Base-by-base conservation (phyloP, 1,139 yeast genomes). In the Petasospora rhodanensis region DNA sequence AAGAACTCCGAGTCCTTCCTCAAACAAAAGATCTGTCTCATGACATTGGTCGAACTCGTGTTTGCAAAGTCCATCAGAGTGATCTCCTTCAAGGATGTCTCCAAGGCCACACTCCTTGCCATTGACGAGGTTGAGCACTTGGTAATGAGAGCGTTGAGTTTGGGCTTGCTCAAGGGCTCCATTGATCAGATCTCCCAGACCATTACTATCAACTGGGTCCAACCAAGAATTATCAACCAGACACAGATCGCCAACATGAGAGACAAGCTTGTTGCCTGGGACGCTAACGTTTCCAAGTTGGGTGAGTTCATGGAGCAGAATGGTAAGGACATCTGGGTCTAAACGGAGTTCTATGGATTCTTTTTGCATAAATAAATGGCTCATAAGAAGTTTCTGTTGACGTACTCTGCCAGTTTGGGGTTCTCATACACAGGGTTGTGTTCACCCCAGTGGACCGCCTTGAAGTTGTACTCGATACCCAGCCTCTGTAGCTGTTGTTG, bases 181-280 rank as follows among this genome's bases (percentile, higher is more conserved):
- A 91, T 91, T 51, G 94, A 91, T 56, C 95, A 91, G 63, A 86
- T 87, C 31, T 75, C 76, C 36, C 75, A 80, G 55, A 63, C 79
- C 10, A 84, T 91, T 42, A 76, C 82, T 18, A 79, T 91, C 34
- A 78, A 85, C 15, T 91, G 98, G 97, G 79, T 89, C 43, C 97
- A 91, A 64, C 97, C 98, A 36, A 73, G 97, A 53, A 85, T 87
- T 36, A 79, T 91, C 70, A 85, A 85, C 54, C 70, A 68, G 49
- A 74, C 73, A 31, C 97, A 91, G 66, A 84, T 89, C 40, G 73
- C 69, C 37, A 70, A 72, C 37, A 86, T 91, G 81, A 76, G 76
- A 48, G 70, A 70, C 40, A 82, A 85, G 51, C 71, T 91, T 54
- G 69, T 69, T 22, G 70, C 68, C 34, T 91, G 98, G 98, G 81